Base-by-base conservation (phyloP, 306 rosid genomes). In the Luffa aegyptiaca region DNA sequence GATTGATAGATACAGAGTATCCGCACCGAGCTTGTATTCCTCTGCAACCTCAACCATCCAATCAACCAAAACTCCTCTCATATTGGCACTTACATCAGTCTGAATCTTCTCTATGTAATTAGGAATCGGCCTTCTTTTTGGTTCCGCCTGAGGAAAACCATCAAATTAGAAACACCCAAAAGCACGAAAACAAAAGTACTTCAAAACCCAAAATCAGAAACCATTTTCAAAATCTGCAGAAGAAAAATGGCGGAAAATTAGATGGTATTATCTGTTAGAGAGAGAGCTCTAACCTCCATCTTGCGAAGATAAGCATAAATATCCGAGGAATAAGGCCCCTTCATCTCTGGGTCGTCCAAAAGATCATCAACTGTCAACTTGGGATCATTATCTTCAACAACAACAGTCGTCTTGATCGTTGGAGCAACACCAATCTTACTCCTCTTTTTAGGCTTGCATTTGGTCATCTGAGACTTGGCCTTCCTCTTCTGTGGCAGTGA, bases 41-140 rank as follows among this genome's bases (percentile, higher is more conserved):
- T 95, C 99, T 0, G 99, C 92, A 81, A 95, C 97, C 58, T 93
- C 96, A 16, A 95, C 94, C 80, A 95, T 84, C 99, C 99, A 95
- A 84, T 95, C 97, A 14, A 95, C 93, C 74, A 95, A 65, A 39
- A 90, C 79, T 56, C 93, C 96, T 52, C 97, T 87, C 97, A 95
- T 92, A 58, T 82, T 87, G 3, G 92, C 86, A 84, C 86, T 87
- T 39, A 95, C 26, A 55, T 92, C 97, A n/a, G 52, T 88, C 90
- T 95, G 97, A 83, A 91, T 84, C 66, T 76, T 89, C 53, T 85
- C 91, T 3, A 90, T 18, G 75, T 90, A 95, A 85, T 91, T 88
- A 0, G 89, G 80, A 6, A 85, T 37, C 1, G 99, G 97, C 37
- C 96, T 86, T 86, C 89, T 86, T 42, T 86, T 84, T 20, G 92